A percentile compares a stretch with the other conserved stretches of the same genome.
Conservation (phyloP, 768 basidiomycete genomes). For the Suillus discolor region DNA sequence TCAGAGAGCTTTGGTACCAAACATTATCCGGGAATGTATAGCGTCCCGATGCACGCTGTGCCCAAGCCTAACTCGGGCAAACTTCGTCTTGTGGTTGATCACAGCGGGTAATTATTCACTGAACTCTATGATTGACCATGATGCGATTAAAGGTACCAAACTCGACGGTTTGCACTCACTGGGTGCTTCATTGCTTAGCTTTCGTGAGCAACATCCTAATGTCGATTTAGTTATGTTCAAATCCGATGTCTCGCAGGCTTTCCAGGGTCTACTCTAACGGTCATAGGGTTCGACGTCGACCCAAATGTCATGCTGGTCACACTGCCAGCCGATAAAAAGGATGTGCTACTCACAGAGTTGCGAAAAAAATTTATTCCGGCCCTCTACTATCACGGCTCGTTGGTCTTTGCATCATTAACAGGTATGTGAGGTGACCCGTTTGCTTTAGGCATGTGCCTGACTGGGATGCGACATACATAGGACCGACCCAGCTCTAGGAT, state of each 20-base stretch:
- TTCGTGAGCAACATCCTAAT: neutral
- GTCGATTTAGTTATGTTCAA: constrained; percentile 30
- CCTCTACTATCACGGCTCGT: too few species aligned
- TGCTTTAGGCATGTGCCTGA: too few species aligned
- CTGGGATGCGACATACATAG: too few species aligned
- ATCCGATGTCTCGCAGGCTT: constrained; percentile 39
- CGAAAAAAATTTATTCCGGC: too few species aligned
- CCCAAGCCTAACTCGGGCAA: constrained; percentile 44
- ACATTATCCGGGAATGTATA: constrained; percentile 43
- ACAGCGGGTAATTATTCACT: constrained; percentile 32
- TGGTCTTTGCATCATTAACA: too few species aligned
- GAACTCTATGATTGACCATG: constrained; percentile 36
- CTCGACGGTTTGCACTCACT: neutral
- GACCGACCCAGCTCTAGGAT: too few species aligned
- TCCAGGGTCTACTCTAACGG: too few species aligned
- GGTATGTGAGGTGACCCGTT: too few species aligned
- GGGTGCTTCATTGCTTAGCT: neutral
- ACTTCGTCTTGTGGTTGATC: constrained; percentile 34
- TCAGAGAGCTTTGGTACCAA: constrained; percentile 30
- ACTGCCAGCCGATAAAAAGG: too few species aligned
- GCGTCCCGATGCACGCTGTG: constrained; percentile 40
- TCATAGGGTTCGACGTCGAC: too few species aligned
- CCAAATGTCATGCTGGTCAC: too few species aligned
- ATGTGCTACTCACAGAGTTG: too few species aligned
- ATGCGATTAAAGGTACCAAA: neutral